Evolutionary conservation across 2,329 filamentous ascomycete species (phyloP).

Genomic region (Fusarium beomiforme): DNA sequence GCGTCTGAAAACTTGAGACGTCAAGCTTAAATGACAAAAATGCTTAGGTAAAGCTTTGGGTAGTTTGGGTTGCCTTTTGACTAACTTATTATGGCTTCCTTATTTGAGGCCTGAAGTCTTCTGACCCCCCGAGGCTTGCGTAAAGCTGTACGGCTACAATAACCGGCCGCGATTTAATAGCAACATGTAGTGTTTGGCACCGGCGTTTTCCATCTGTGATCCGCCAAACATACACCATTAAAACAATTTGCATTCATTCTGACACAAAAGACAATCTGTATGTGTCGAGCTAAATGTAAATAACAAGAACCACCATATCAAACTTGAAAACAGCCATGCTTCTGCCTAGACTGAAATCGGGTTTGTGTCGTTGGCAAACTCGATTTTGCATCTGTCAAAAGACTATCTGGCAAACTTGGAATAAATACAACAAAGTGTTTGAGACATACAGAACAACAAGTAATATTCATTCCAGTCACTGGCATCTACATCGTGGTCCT

Average conservation of each 20-base stretch:
- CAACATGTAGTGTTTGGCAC: not conserved
- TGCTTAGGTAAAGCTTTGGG: too few species aligned
- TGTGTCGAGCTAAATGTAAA: too few species aligned
- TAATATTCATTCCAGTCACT: not conserved
- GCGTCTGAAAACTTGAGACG: too few species aligned
- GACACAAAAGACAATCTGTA: too few species aligned
- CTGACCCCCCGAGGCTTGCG: too few species aligned
- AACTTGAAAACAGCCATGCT: not conserved
- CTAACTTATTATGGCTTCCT: too few species aligned
- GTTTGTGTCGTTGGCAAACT: not conserved
- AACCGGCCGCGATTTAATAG: not conserved
- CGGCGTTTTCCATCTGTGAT: too few species aligned
- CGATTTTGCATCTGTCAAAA: fast-evolving
- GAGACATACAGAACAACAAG: fast-evolving
- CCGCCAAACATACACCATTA: too few species aligned
- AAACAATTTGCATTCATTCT: too few species aligned
- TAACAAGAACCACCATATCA: fast-evolving
- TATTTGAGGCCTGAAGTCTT: too few species aligned
- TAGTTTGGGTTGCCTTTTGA: too few species aligned
- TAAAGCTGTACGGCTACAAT: not conserved
- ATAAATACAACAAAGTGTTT: fast-evolving
- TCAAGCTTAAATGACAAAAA: too few species aligned
- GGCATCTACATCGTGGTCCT: fast-evolving
- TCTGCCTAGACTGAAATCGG: not conserved
- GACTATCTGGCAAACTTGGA: fast-evolving